These are phyloP conservation scores for Fusarium praegraminearum DNA, from an alignment of 2,329 filamentous ascomycete species.

Conservation along the genomic window DNA sequence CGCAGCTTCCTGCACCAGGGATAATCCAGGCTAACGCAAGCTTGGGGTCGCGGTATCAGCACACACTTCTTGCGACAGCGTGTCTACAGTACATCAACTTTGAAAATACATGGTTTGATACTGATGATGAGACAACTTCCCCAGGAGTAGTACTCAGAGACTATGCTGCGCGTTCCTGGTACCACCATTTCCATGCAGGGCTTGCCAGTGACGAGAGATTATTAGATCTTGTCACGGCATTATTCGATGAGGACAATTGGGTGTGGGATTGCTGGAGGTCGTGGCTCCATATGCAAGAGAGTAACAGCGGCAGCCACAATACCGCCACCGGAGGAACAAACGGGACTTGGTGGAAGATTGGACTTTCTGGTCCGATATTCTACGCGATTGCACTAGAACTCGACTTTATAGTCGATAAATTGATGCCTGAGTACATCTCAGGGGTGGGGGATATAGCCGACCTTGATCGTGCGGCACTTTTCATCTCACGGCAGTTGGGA, in stretches of 20 bases:
- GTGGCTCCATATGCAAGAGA: background rate
- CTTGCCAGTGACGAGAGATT: background rate
- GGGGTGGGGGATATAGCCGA: accelerated
- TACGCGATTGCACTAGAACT: background rate
- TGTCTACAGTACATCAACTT: slow-evolving; percentile 3
- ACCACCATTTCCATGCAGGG: background rate
- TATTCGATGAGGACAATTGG: background rate
- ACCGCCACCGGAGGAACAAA: too few relatives aligned
- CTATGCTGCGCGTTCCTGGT: background rate
- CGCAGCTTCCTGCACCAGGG: background rate
- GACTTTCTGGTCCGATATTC: background rate
- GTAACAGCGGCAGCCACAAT: too few relatives aligned
- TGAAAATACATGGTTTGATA: background rate
- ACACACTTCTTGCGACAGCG: background rate
- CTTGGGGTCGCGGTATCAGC: background rate
- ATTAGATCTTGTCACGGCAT: background rate
- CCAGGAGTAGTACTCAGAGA: background rate
- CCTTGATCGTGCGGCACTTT: background rate
- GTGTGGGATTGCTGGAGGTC: background rate
- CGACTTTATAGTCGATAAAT: background rate
- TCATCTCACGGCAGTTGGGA: background rate
- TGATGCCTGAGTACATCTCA: background rate
- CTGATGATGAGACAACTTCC: background rate
- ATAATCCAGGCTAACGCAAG: background rate
- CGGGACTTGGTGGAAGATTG: background rate